Base-by-base conservation (phyloP, 257 asterid species). In the Fraxinus anomala region DNA sequence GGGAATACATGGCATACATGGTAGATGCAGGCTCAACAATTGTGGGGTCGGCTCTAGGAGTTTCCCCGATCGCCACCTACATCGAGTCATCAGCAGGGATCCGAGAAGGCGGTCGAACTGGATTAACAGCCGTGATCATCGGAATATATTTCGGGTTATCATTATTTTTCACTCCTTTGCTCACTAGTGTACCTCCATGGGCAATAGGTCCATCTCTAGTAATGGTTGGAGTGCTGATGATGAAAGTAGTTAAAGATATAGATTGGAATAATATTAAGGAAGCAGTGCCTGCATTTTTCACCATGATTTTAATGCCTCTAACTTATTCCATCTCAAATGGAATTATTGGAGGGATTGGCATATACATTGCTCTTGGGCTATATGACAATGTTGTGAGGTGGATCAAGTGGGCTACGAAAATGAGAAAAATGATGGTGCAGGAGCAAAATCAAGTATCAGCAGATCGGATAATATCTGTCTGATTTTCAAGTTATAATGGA, bases 191-290 rank as follows among this genome's bases (percentile, higher is more conserved):
- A 51, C 97, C 97, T 31, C 92, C 96, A 24, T 92, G 96, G 96
- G 96, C 96, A 17, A 78, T 91, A 34, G 97, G 97, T 26, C 96
- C 96, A 17, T 92, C 97, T 7, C 88, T 92, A 7, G 92, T 92
- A 74, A 85, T 92, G 84, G 96, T 92, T 33, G 97, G 97, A 36
- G 97, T 92, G 31, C 65, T 91, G 88, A 91, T 89, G 93, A 87
- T 92, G 93, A 89, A 81, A 54, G 96, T 89, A 63, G 90, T 92
- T 31, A 91, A 85, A 36, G 94, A 89, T 28, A 88, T 92, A 6
- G 93, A 92, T 47, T 92, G 96, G 96, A 83, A 85, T 2, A 80
- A 91, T 54, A 24, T 86, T 0, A 86, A 80, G 82, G 95, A 92
- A 54, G 96, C 89, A 1, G 94, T 87, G 67, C 88, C 97, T 8